These are phyloP conservation scores for Pisolithus orientalis DNA, from an alignment of 768 basidiomycete genomes.

Conservation along the genomic window DNA sequence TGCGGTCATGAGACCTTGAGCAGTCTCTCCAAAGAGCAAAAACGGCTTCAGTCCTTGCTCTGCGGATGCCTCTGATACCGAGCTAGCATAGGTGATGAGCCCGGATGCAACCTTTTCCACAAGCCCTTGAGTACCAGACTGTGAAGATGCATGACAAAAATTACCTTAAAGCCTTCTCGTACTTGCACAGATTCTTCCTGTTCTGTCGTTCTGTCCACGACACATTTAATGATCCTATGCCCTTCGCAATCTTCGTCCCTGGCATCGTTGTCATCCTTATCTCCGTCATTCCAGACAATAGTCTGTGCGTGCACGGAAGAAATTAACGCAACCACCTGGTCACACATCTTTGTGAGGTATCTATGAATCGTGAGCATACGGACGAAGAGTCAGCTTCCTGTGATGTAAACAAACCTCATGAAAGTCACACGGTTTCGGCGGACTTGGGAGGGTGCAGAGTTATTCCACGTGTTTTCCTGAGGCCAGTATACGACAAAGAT, in stretches of 20 bases:
- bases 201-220: slow-evolving; percentile 44
- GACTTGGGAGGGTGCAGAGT: slow-evolving; percentile 36
- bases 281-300: slow-evolving; percentile 36
- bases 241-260: slow-evolving; percentile 12
- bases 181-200: slow-evolving; percentile 40
- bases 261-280: slow-evolving; percentile 9
- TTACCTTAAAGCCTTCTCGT: slow-evolving; percentile 37
- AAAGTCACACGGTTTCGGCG: slow-evolving; percentile 46
- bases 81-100: slow-evolving; percentile 3
- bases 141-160: too few species aligned
- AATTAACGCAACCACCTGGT: slow-evolving; percentile 45
- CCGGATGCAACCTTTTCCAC: slow-evolving; percentile 2
- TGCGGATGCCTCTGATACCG: slow-evolving; percentile 4
- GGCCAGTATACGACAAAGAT: slow-evolving; percentile 51
- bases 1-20: slow-evolving; percentile 28
- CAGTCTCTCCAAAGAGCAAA: slow-evolving; percentile 30
- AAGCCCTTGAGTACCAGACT: too few species aligned
- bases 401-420: slow-evolving; percentile 37
- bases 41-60: slow-evolving; percentile 16
- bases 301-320: slow-evolving; percentile 35
- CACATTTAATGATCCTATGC: slow-evolving; percentile 39
- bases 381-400: neutral
- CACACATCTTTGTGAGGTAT: slow-evolving; percentile 48
- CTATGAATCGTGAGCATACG: slow-evolving; percentile 20
- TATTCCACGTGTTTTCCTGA: slow-evolving; percentile 47